These are phyloP conservation scores for Cercospora sp. DNA, from an alignment of 2,329 filamentous ascomycete species.

Conservation along the genomic window DNA sequence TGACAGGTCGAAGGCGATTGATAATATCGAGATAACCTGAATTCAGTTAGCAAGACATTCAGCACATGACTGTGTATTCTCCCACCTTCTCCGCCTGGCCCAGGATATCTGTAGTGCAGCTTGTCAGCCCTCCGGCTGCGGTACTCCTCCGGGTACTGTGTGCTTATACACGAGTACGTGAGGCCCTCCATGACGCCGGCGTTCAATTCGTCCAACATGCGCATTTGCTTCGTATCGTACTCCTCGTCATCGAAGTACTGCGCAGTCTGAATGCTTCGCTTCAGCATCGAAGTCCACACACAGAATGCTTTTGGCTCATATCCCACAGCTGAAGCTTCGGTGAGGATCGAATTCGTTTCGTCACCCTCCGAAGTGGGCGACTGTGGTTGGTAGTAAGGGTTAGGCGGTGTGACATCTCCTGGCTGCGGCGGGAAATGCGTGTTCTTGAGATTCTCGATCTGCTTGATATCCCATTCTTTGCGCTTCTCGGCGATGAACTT, in stretches of 20 bases:
- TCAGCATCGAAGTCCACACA: constrained; percentile 97
- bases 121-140: constrained; percentile 78
- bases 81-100: constrained; percentile 78
- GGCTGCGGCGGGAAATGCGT: constrained; percentile 85
- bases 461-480: constrained; percentile 76
- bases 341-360: constrained; percentile 15
- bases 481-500: constrained; percentile 81
- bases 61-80: too few relatives aligned
- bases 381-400: constrained; percentile 71
- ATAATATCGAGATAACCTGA: constrained; percentile 87
- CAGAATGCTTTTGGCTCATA: constrained; percentile 78
- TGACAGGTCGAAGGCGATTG: constrained; percentile 89
- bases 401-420: constrained; percentile 90
- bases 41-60: not conserved
- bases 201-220: constrained; percentile 82
- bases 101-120: constrained; percentile 93
- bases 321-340: constrained; percentile 41
- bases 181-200: constrained; percentile 90
- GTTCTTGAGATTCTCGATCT: constrained; percentile 72
- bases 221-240: constrained; percentile 83
- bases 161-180: constrained; percentile 86
- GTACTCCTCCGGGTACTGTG: constrained; percentile 79
- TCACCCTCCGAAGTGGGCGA: constrained; percentile 25
- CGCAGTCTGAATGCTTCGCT: constrained; percentile 82
- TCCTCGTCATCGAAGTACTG: constrained; percentile 93